Percentiles rank a stretch among this genome's conserved stretches.
Evolutionary conservation across 2,329 filamentous ascomycete species (phyloP).

Genomic region (Diaporthe sp.): DNA sequence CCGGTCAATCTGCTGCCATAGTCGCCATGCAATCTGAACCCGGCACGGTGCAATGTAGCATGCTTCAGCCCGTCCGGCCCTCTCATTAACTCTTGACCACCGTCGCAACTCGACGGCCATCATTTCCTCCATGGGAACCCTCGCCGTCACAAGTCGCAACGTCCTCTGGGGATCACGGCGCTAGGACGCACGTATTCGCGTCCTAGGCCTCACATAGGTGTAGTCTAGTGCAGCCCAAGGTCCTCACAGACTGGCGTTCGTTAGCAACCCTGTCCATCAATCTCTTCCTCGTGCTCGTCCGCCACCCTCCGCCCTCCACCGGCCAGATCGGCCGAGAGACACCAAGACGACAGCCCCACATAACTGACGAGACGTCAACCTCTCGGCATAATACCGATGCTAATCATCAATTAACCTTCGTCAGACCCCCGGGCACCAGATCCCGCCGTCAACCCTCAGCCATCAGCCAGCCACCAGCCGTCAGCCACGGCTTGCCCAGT

Average conservation of each 20-base stretch:
- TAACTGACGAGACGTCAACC: not conserved
- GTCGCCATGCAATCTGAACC: not conserved
- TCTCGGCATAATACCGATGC: constrained; percentile 26
- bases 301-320: not conserved
- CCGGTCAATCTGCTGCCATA: not conserved
- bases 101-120: constrained; percentile 23
- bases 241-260: not conserved
- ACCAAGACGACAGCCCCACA: not conserved
- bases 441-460: constrained; percentile 7
- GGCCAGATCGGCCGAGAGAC: constrained; percentile 10
- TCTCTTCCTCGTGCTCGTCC: not conserved
- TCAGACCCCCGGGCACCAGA: constrained; percentile 12
- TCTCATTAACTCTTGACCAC: constrained; percentile 29
- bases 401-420: constrained; percentile 23
- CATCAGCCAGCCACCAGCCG: constrained; percentile 12
- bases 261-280: not conserved
- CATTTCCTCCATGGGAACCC: constrained; percentile 21
- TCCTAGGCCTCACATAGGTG: constrained; percentile 24
- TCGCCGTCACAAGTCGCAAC: constrained; percentile 30
- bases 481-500: constrained; percentile 18
- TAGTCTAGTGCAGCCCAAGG: constrained; percentile 2
- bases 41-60: not conserved
- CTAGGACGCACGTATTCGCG: constrained; percentile 29
- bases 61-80: not conserved
- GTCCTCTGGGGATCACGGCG: constrained; percentile 10